Evolutionary conservation across 1,284 basidiomycete genomes (phyloP).

Genomic region (Boletus smithii): DNA sequence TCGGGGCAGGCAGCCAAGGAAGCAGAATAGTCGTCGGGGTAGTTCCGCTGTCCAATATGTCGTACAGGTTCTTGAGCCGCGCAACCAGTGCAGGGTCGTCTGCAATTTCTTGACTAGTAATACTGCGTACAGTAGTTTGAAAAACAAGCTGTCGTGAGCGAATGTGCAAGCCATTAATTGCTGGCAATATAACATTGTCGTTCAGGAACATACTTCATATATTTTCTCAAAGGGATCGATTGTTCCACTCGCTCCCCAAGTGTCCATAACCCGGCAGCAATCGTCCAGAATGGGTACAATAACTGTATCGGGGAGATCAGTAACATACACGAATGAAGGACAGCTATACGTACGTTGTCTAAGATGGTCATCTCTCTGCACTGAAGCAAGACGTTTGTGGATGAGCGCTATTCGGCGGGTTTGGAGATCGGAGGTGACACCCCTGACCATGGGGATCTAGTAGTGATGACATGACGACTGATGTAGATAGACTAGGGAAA

Average conservation of each 20-base stretch:
- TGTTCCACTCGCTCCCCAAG: slow-evolving; percentile 57
- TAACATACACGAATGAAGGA: slow-evolving; percentile 3
- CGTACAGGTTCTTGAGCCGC: slow-evolving; percentile 60
- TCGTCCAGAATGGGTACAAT: slow-evolving; percentile 62
- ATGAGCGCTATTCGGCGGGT: slow-evolving; percentile 57
- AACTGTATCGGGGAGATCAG: slow-evolving; percentile 40
- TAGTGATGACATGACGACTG: slow-evolving; percentile 8
- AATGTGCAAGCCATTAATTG: not conserved
- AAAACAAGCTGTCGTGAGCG: slow-evolving; percentile 53
- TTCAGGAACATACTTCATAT: slow-evolving; percentile 51
- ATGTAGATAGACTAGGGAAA: slow-evolving; percentile 6
- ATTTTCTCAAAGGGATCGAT: slow-evolving; percentile 69
- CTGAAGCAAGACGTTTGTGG: slow-evolving; percentile 60
- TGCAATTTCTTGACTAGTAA: slow-evolving; percentile 65
- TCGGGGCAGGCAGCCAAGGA: slow-evolving; percentile 67
- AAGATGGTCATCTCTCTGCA: slow-evolving; percentile 59
- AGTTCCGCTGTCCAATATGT: slow-evolving; percentile 60
- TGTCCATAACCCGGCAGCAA: slow-evolving; percentile 52
- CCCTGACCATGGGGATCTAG: slow-evolving; percentile 69
- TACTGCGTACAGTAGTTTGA: slow-evolving; percentile 63
- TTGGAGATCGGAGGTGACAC: slow-evolving; percentile 67
- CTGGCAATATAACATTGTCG: not conserved
- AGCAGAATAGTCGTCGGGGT: slow-evolving; percentile 67
- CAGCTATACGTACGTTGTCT: slow-evolving; percentile 47
- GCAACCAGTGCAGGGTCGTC: slow-evolving; percentile 55